These are phyloP conservation scores for Rutstroemia sp. DNA, from an alignment of 2,329 filamentous ascomycete genomes.

Conservation along the genomic window DNA sequence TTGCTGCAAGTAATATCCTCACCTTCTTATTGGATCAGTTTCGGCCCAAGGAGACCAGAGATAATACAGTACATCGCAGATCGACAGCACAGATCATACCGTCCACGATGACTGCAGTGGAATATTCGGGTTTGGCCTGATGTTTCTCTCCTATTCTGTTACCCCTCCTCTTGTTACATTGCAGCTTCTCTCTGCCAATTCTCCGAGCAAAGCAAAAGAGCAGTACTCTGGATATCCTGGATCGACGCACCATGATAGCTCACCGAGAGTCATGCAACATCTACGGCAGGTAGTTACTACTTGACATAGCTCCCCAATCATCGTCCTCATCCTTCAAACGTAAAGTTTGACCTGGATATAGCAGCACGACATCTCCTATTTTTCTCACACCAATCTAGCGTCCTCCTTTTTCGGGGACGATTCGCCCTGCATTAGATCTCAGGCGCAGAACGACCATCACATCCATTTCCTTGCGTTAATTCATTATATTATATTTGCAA, in stretches of 20 bases:
- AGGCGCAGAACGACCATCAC: neutral
- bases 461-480: neutral
- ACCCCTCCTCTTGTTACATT: neutral
- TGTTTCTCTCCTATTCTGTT: neutral
- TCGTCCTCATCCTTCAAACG: neutral
- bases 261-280: conserved; percentile 4
- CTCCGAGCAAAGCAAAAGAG: neutral
- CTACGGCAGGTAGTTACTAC: neutral
- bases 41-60: neutral
- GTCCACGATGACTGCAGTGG: neutral
- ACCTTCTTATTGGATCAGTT: conserved; percentile 1
- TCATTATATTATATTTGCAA: too few relatives aligned
- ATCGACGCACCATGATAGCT: conserved; percentile 8
- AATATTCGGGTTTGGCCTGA: neutral
- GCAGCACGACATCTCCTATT: conserved; percentile 5
- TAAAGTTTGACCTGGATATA: neutral
- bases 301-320: neutral
- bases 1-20: conserved; percentile 9
- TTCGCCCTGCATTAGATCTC: neutral
- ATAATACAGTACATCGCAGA: conserved; percentile 2
- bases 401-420: neutral
- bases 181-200: neutral
- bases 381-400: neutral
- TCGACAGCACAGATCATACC: conserved; percentile 1
- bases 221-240: neutral